phyloP scores from a whole-genome alignment of 805 yeast species.

The Isabelozyma heimii region DNA sequence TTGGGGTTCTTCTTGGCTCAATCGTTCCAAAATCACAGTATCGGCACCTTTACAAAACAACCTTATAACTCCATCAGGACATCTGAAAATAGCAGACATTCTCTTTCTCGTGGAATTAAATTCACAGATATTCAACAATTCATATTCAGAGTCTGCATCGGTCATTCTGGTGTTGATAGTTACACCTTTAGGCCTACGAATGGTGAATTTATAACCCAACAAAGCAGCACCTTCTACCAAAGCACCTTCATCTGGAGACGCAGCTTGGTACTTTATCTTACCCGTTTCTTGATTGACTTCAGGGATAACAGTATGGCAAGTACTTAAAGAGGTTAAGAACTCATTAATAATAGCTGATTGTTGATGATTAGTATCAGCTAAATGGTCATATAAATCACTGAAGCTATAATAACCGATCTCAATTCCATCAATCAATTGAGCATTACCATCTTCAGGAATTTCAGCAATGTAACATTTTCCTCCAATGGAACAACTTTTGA shows the following conservation, averaged over 20 bases:
- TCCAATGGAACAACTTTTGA: slow-evolving; percentile 87
- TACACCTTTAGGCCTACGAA: slow-evolving; percentile 83
- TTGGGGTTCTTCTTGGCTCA: slow-evolving; percentile 55
- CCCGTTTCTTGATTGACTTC: slow-evolving; percentile 62
- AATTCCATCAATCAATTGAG: slow-evolving; percentile 69
- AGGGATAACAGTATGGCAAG: slow-evolving; percentile 98
- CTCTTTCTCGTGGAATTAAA: slow-evolving; percentile 96
- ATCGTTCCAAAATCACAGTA: slow-evolving; percentile 87
- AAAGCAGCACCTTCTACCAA: slow-evolving; percentile 93
- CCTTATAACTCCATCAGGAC: slow-evolving; percentile 90
- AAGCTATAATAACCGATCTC: slow-evolving; percentile 79
- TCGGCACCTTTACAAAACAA: slow-evolving; percentile 97
- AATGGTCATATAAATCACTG: slow-evolving; percentile 53
- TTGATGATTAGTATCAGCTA: slow-evolving; percentile 40
- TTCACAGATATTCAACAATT: slow-evolving; percentile 87
- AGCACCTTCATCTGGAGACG: slow-evolving; percentile 99
- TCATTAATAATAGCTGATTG: slow-evolving; percentile 58
- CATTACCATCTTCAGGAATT: slow-evolving; percentile 87
- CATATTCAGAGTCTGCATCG: slow-evolving; percentile 52
- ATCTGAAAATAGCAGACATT: slow-evolving; percentile 92
- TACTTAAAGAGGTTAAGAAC: slow-evolving; percentile 78
- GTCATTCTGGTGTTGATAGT: slow-evolving; percentile 56
- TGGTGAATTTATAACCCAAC: slow-evolving; percentile 78
- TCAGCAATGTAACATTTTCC: slow-evolving; percentile 85
- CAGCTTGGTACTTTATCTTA: slow-evolving; percentile 89